phyloP scores from a whole-genome alignment of 179 eudicot species.

The Actinidia polygama region DNA sequence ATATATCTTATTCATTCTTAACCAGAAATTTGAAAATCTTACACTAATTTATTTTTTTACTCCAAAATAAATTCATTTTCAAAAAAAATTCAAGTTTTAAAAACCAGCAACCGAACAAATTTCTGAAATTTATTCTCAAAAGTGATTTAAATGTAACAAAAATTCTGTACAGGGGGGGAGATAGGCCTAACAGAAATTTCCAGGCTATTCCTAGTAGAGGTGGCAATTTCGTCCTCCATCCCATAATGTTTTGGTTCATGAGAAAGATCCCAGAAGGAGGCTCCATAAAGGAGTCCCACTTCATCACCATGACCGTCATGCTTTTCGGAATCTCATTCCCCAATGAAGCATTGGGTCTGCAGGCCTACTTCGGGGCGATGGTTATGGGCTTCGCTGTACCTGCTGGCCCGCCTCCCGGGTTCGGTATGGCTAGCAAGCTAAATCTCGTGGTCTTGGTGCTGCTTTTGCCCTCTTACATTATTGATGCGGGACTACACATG shows the following conservation, averaged over 20 bases:
- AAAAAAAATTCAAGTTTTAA: no score
- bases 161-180: no score
- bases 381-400: conserved; percentile 12
- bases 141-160: no score
- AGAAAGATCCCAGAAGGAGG: conserved; percentile 18
- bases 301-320: not conserved
- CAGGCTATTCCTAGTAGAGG: not conserved
- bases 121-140: no score
- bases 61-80: no score
- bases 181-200: no score
- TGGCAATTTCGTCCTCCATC: not conserved
- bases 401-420: conserved; percentile 12
- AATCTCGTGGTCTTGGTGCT: not conserved
- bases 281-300: not conserved
- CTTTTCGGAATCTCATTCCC: not conserved
- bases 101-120: no score
- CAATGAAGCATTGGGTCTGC: not conserved
- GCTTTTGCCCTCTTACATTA: conserved; percentile 16
- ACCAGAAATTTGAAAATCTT: no score
- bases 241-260: not conserved
- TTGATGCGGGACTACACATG: conserved; percentile 3
- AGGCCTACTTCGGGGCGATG: not conserved
- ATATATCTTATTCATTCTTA: no score
- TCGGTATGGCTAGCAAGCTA: not conserved
- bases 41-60: no score